Conservation (phyloP, 257 asterid species). For the Capsicum chinense region DNA sequence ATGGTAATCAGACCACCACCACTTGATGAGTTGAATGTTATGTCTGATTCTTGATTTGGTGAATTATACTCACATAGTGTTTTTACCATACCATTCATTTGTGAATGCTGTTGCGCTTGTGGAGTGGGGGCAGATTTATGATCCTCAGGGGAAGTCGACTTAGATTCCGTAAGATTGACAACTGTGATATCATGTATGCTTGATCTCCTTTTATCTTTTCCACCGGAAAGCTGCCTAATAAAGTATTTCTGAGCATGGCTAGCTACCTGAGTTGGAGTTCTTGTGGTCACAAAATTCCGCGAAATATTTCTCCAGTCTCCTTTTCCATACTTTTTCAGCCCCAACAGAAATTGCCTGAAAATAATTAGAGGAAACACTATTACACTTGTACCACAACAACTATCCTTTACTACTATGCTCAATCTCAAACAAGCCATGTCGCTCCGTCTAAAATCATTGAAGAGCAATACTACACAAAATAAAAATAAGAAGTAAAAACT, state of each 20-base stretch:
- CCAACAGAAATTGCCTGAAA: slow-evolving; percentile 80
- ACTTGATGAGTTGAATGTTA: slow-evolving; percentile 47
- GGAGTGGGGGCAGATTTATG: slow-evolving; percentile 37
- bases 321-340: slow-evolving; percentile 89
- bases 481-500: background rate
- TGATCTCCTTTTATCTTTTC: slow-evolving; percentile 87
- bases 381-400: background rate
- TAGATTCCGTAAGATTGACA: slow-evolving; percentile 51
- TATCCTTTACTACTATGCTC: background rate
- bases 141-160: slow-evolving; percentile 48
- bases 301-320: slow-evolving; percentile 97
- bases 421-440: background rate
- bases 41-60: slow-evolving; percentile 46
- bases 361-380: slow-evolving; percentile 21
- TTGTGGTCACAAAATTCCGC: slow-evolving; percentile 77
- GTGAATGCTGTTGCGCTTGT: slow-evolving; percentile 33
- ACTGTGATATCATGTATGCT: slow-evolving; percentile 96
- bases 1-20: background rate
- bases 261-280: slow-evolving; percentile 96
- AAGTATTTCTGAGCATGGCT: slow-evolving; percentile 97
- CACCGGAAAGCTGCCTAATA: slow-evolving; percentile 86
- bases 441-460: background rate
- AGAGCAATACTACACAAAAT: background rate
- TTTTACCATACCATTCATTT: slow-evolving; percentile 20
- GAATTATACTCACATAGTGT: slow-evolving; percentile 41